phyloP scores from a whole-genome alignment of 345 rosid genomes.

The Eucalyptus virginea region DNA sequence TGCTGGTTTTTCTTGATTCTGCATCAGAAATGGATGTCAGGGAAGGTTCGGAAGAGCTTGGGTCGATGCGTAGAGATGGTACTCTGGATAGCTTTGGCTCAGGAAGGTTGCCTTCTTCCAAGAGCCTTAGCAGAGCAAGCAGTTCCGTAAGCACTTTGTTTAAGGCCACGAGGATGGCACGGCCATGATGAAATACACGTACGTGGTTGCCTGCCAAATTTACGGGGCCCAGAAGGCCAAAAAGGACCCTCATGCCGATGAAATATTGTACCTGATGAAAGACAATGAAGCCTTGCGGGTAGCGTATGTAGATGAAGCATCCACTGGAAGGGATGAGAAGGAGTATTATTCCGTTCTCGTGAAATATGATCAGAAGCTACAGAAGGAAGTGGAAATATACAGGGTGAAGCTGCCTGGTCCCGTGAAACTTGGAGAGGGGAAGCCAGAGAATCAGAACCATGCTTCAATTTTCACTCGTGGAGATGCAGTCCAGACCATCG shows the following conservation, averaged over 20 bases:
- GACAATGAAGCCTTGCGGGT: conserved; percentile 87
- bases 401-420: conserved; percentile 93
- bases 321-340: conserved; percentile 42
- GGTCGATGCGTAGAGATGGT: conserved; percentile 50
- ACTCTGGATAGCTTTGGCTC: conserved; percentile 17
- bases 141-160: conserved; percentile 49
- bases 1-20: conserved; percentile 94
- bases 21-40: conserved; percentile 90
- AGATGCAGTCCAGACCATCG: conserved; percentile 94
- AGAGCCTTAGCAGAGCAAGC: conserved; percentile 48
- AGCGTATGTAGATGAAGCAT: conserved; percentile 87
- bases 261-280: conserved; percentile 73
- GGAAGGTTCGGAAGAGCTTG: conserved; percentile 74
- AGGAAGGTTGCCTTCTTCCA: conserved; percentile 31
- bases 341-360: conserved; percentile 91
- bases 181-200: conserved; percentile 85
- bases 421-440: conserved; percentile 94
- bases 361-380: conserved; percentile 67
- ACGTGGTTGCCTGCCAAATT: conserved; percentile 95
- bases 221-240: conserved; percentile 88
- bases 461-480: conserved; percentile 93
- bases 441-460: conserved; percentile 99
- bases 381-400: conserved; percentile 85
- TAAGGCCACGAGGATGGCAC: conserved; percentile 82
- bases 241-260: conserved; percentile 85